A percentile compares a stretch with the other conserved stretches of the same genome.
Evolutionary conservation across 202 grass and related monocot species (phyloP).

Genomic region (Saccharum hybrid): DNA sequence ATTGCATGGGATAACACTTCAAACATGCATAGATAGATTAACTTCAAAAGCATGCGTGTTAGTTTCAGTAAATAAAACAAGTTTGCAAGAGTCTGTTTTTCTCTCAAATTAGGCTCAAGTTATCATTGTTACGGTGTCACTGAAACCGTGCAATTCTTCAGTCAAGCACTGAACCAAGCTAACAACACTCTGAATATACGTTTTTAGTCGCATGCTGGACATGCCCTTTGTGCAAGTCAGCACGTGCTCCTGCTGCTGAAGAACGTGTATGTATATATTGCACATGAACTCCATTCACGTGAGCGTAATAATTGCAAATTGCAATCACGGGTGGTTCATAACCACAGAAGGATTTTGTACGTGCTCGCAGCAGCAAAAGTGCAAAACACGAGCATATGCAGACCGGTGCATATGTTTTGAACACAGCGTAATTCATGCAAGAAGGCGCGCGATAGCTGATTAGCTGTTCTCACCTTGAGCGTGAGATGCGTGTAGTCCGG

Average conservation of each 20-base stretch:
- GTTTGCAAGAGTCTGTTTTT: background rate
- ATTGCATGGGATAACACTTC: background rate
- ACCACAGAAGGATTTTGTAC: background rate
- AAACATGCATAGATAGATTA: background rate
- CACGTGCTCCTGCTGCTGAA: background rate
- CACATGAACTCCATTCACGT: background rate
- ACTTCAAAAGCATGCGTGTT: background rate
- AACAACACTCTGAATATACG: background rate
- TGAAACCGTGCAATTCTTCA: slow-evolving; percentile 1
- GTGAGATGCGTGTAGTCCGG: slow-evolving; percentile 84
- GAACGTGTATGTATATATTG: background rate
- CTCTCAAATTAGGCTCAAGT: background rate
- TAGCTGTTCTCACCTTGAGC: slow-evolving; percentile 73
- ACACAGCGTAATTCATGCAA: background rate
- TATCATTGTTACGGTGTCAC: background rate
- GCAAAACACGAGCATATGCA: background rate
- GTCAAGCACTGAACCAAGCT: background rate
- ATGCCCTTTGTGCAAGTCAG: background rate
- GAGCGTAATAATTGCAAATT: background rate
- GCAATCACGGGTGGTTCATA: background rate
- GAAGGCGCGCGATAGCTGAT: background rate
- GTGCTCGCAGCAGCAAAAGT: background rate
- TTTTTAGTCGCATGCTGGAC: background rate
- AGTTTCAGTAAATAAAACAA: background rate
- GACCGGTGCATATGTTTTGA: background rate